Evolutionary conservation across 1,284 basidiomycete genomes (phyloP).

Genomic region (Agaricales sp.): DNA sequence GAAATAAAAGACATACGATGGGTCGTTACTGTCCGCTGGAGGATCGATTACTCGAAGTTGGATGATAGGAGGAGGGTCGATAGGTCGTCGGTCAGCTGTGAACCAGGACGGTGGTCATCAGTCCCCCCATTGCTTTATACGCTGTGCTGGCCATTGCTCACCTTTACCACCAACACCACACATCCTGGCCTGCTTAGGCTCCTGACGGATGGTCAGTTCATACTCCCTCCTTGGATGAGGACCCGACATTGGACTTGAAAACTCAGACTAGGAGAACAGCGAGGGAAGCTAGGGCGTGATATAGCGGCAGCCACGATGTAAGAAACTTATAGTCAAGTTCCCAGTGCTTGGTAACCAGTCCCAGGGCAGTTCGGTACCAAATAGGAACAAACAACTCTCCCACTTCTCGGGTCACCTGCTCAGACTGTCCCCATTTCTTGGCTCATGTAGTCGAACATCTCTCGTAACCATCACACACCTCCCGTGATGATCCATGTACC

Average conservation of each 20-base stretch:
- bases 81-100: conserved; percentile 82
- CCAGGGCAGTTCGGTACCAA: no score
- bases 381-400: not conserved
- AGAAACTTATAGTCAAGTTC: no score
- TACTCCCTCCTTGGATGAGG: conserved; percentile 47
- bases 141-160: conserved; percentile 18
- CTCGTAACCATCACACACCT: no score
- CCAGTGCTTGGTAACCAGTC: not conserved
- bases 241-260: conserved; percentile 8
- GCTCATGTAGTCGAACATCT: no score
- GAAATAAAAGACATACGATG: not conserved
- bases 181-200: conserved; percentile 88
- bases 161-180: conserved; percentile 86
- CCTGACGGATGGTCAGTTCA: conserved; percentile 75
- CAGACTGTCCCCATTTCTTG: not conserved
- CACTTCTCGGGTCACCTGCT: not conserved
- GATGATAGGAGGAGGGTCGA: conserved; percentile 95
- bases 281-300: not conserved
- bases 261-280: not conserved
- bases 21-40: conserved; percentile 27
- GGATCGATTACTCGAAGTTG: conserved; percentile 83
- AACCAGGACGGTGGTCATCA: conserved; percentile 6
- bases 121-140: conserved; percentile 8
- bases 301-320: not conserved
- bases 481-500: no score